These are phyloP conservation scores for Geosmithia flava DNA, from an alignment of 2,329 filamentous ascomycete species.

Conservation along the genomic window DNA sequence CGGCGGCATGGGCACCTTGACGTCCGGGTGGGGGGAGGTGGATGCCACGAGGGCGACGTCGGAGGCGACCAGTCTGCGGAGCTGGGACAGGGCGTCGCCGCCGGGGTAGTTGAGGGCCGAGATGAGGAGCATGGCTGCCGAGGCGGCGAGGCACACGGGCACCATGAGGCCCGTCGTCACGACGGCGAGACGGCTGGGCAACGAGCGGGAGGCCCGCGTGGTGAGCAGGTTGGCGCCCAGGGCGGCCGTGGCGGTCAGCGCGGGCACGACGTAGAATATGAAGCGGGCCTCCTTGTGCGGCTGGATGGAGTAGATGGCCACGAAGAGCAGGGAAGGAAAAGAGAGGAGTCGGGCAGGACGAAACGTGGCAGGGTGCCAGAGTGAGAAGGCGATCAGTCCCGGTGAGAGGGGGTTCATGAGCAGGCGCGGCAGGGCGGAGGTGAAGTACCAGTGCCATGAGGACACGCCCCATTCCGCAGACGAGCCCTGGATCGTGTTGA, in stretches of 20 bases:
- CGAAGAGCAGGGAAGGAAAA: slow-evolving; percentile 57
- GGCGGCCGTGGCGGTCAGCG: slow-evolving; percentile 66
- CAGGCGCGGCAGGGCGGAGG: slow-evolving; percentile 67
- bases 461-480: slow-evolving; percentile 81
- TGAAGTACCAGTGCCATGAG: slow-evolving; percentile 79
- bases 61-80: slow-evolving; percentile 23
- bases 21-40: background rate
- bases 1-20: background rate
- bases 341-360: slow-evolving; percentile 35
- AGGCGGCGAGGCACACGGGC: slow-evolving; percentile 44
- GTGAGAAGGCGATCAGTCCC: slow-evolving; percentile 39
- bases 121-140: slow-evolving; percentile 57
- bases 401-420: slow-evolving; percentile 66
- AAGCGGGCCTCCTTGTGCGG: slow-evolving; percentile 97
- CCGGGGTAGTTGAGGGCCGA: slow-evolving; percentile 92
- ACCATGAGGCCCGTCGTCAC: slow-evolving; percentile 36
- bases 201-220: slow-evolving; percentile 49
- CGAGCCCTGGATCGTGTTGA: slow-evolving; percentile 76
- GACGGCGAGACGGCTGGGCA: slow-evolving; percentile 40
- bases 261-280: slow-evolving; percentile 76
- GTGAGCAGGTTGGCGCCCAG: slow-evolving; percentile 62
- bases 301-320: slow-evolving; percentile 71
- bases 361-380: slow-evolving; percentile 32
- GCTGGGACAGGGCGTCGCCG: slow-evolving; percentile 57
- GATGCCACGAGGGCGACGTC: background rate